phyloP scores from a whole-genome alignment of 2,329 filamentous ascomycete species.

The Aspergillus neoniger region DNA sequence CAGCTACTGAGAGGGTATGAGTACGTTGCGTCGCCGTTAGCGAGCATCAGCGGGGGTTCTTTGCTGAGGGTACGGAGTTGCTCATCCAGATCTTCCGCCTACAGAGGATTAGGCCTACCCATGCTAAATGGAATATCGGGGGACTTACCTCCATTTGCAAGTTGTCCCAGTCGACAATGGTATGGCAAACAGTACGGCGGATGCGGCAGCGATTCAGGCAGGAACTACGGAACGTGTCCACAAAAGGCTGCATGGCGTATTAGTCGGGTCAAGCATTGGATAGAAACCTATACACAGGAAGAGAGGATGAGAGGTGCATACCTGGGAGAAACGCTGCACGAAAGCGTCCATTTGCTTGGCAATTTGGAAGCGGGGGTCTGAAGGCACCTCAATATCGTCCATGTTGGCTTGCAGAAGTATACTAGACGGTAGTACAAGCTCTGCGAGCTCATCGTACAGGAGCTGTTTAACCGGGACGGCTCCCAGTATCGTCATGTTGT shows the following conservation, averaged over 20 bases:
- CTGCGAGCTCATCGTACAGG: constrained; percentile 77
- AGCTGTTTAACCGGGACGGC: constrained; percentile 70
- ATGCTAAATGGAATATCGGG: not conserved
- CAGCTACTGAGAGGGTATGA: constrained; percentile 80
- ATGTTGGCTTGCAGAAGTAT: constrained; percentile 71
- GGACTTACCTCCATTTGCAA: constrained; percentile 71
- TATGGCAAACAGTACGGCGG: constrained; percentile 84
- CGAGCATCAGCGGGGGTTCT: constrained; percentile 60
- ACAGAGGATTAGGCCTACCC: constrained; percentile 4
- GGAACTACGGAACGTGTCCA: constrained; percentile 79
- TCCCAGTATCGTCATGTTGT: constrained; percentile 69
- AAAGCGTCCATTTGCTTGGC: constrained; percentile 73
- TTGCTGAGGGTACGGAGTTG: constrained; percentile 63
- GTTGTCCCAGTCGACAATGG: constrained; percentile 78
- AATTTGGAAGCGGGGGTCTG: constrained; percentile 73
- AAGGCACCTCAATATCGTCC: constrained; percentile 72
- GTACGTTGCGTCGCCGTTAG: constrained; percentile 59
- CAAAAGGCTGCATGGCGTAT: constrained; percentile 62
- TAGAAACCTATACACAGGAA: not conserved
- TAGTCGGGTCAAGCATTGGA: constrained; percentile 4
- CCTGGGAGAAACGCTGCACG: constrained; percentile 54
- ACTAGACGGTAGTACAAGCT: constrained; percentile 72
- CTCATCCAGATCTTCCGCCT: constrained; percentile 70
- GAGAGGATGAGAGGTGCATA: constrained; percentile 22
- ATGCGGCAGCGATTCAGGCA: constrained; percentile 90